Evolutionary conservation across 2,329 filamentous ascomycete genomes (phyloP), one percentile per base, ranked within the genome.

Genomic region (Botrytis squamosa): DNA sequence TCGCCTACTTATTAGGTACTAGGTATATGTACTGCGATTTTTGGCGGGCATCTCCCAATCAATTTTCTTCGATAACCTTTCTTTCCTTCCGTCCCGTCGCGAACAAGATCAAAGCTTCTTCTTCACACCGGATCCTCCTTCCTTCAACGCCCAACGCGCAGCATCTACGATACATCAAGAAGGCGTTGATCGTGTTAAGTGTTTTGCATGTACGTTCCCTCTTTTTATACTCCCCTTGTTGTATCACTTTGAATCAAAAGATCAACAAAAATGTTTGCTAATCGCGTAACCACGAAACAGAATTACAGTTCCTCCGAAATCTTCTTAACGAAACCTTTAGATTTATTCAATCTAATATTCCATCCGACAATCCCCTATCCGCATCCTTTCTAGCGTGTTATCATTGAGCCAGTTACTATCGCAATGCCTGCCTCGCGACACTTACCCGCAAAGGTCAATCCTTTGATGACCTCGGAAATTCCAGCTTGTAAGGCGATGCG

Each of bases 381-480:
- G 64, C 49, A 62, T 65, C 46, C 52, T 71, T 55, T 62, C 25
- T 20, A 65, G 38, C 63, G 38, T 18, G 12, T 46, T 49, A 49
- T 59, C 49, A 57, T 42, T 9, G 46, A 75, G n/a, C 49, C 49
- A 20, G 38, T 42, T 49, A 40, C 49, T 25, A 65, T 63, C 49
- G 62, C 64, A 76, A 80, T 80, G 80, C 75, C 76, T 66, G 71
- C 72, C 42, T 74, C 70, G 70, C 79, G 79, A 64, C 74, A 73
- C 66, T 84, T 93, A 76, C 91, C 91, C 49, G 83, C 84, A 78
- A 85, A 85, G 83, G 86, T 87, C 80, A 93, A 93, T 82, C 90
- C 88, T 76, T 85, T 92, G 75, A 87, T 93, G 82, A 85, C 88
- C 40, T 88, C 90, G 75, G 86, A 89, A 77, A 85, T 91, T 72